Evolutionary conservation across 2,329 filamentous ascomycete genomes (phyloP), one percentile per base, ranked within the genome.

Genomic region (Plenodomus tracheiphilus): DNA sequence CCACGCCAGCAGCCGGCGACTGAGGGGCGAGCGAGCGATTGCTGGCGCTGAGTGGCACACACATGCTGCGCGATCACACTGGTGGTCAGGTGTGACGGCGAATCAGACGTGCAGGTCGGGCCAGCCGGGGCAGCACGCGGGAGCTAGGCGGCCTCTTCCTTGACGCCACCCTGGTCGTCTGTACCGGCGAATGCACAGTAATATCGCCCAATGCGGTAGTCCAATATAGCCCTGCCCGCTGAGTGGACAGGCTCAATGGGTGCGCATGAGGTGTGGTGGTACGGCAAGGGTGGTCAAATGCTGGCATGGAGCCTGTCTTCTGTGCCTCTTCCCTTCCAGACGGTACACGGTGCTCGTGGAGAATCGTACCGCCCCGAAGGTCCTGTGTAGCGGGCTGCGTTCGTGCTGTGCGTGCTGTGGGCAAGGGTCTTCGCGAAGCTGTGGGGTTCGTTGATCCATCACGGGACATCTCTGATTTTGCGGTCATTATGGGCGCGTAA

Each of bases 41-140:
- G 59, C 56, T 62, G 62, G 39, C 63, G 64, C 64, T 66, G 64
- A 69, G 54, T 68, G 65, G 64, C 58, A 61, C 58, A 57, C 52
- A 51, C 53, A 58, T 54, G 46, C 55, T 53, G 61, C 51, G 51
- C 59, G 46, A 65, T 69, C 66, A 68, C 65, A 63, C 53, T 51
- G 56, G 53, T 46, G 53, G 56, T 56, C 48, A 43, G 48, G 53
- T 54, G 51, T 59, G 53, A 50, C 37, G 35, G 51, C 63, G 59
- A 65, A 66, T 66, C 57, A 61, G 28, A 43, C 30, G 37, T 49
- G 47, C 49, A 55, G 44, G 19, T 11, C 13, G 40, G 39, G 34
- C 20, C 28, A 22, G 47, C 13, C 13, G 40, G 39, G 34, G 22
- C 28, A 22, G 47, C 17, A 22, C 2, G 42, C 57, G 57, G 57